Evolutionary conservation across 805 yeast species (phyloP), one percentile per base, ranked within the genome.

Genomic region (Candida sakaeoensis): DNA sequence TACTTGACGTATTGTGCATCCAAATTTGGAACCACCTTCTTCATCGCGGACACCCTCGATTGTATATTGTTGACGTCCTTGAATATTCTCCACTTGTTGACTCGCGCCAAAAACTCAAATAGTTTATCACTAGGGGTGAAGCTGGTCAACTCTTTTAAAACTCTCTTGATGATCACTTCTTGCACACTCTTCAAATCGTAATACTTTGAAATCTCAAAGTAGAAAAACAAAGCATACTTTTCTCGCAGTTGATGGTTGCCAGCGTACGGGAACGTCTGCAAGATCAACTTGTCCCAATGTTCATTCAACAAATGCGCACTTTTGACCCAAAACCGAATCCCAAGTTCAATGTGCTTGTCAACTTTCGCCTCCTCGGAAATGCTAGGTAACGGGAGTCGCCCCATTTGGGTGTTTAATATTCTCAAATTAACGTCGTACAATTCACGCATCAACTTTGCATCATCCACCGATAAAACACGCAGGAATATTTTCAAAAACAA

Each of bases 221-320:
- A 60, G 18, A 67, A 51, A 27, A 47, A 58, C 33, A 63, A 42
- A 2, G 52, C 42, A 46, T 61, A 68, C 39, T 57, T 55, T 6
- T 58, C 58, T 43, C 73, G 44, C 65, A 65, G 68, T 18, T 52
- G 49, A 0, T 52, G 39, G 40, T 67, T 67, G 3, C 74, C 74
- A 36, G 63, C 48, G 40, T 65, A 68, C 1, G 71, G 68, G 45
- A 50, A 68, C 23, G 54, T 57, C 39, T 66, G 74, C 17, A 65
- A 52, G 21, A 62, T 50, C 32, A 68, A 43, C 32, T 51, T 52
- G 36, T 61, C 63, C 74, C 74, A 68, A 42, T 49, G 63, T 16
- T 42, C 48, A 30, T 40, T 46, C 12, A 47, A 43, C 5, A 51
- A 33, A 29, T 41, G 46, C n/a, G 51, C 42, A 18, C 39, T 48